Evolutionary conservation across 257 asterid genomes (phyloP).

Genomic region (Oldenlandia corymbosa): DNA sequence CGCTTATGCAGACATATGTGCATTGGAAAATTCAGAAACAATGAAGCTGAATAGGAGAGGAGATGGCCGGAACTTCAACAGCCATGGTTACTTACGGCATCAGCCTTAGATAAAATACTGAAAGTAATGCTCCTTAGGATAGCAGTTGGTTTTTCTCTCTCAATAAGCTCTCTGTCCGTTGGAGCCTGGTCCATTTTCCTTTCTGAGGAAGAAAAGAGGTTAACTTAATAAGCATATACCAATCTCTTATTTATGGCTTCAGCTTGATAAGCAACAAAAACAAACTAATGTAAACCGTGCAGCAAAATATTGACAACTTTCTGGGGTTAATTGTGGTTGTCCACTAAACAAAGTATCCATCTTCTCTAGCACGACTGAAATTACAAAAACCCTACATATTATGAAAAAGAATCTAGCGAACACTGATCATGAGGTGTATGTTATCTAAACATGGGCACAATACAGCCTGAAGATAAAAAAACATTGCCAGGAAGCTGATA

Average conservation of each 20-base stretch:
- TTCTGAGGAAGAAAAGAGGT: constrained; percentile 1
- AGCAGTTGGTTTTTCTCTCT: constrained; percentile 42
- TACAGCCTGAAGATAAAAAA: not conserved
- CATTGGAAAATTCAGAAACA: not conserved
- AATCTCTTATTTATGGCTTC: not conserved
- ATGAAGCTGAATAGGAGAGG: not conserved
- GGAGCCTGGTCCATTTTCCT: constrained; percentile 17
- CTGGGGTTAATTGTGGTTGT: not conserved
- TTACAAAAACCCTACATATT: no score
- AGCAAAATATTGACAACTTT: not conserved
- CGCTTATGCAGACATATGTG: not conserved
- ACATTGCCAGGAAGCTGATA: not conserved
- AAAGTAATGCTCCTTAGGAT: constrained; percentile 53
- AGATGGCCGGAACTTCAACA: not conserved
- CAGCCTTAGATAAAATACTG: constrained; percentile 58
- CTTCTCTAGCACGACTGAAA: not conserved
- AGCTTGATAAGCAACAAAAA: not conserved
- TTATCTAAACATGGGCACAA: not conserved
- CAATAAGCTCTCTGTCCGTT: constrained; percentile 50
- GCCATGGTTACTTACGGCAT: constrained; percentile 58
- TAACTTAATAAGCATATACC: not conserved
- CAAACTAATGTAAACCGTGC: not conserved
- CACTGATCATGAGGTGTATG: not conserved
- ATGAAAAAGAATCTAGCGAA: not conserved
- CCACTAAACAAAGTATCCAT: no score